Base-by-base conservation (phyloP, 331 rosid species). In the Malus hybrid region DNA sequence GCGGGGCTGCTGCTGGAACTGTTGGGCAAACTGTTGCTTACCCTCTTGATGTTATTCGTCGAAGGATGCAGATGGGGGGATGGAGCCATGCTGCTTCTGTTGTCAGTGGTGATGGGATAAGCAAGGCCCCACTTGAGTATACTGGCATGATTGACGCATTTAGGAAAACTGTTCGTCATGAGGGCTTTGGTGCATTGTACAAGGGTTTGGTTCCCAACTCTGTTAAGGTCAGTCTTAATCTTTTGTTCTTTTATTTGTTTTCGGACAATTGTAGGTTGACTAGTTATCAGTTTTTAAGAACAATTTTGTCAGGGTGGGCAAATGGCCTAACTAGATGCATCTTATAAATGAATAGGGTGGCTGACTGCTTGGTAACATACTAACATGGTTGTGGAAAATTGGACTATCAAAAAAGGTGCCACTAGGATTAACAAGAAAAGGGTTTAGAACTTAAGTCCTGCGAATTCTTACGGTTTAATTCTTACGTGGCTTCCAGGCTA, bases 11-110 rank as follows among this genome's bases (percentile, higher is more conserved):
- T 79, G 99, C 99, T 60, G 99, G 99, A 75, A 95, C 99, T 31
- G 81, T 95, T 3, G 99, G 99, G 74, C 99, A 95, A 90, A 95
- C 99, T 31, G 87, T 95, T 71, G 99, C 99, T 29, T 95, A 95
- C 73, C 99, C 99, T 50, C 98, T 95, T 74, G 99, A 95, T 67
- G 99, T 95, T 71, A 92, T 95, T 78, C 98, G 99, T 63, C 86
- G 99, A 67, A 88, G 99, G 81, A 95, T 95, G 99, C 99, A 95
- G 91, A 95, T 95, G 99, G 93, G 87, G 33, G 99, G 99, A 28
- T 95, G 99, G 99, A 88, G 67, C 80, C 83, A 95, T 82, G 99
- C 98, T 81, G 86, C 98, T 70, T 88, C 98, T 72, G 86, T 95
- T 79, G 77, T 95, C 66, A 73, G 93, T 69, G 99, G 97, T 19